Evolutionary conservation across 2,329 filamentous ascomycete genomes (phyloP), one percentile per base, ranked within the genome.

Genomic region (Diaporthe caulivora): DNA sequence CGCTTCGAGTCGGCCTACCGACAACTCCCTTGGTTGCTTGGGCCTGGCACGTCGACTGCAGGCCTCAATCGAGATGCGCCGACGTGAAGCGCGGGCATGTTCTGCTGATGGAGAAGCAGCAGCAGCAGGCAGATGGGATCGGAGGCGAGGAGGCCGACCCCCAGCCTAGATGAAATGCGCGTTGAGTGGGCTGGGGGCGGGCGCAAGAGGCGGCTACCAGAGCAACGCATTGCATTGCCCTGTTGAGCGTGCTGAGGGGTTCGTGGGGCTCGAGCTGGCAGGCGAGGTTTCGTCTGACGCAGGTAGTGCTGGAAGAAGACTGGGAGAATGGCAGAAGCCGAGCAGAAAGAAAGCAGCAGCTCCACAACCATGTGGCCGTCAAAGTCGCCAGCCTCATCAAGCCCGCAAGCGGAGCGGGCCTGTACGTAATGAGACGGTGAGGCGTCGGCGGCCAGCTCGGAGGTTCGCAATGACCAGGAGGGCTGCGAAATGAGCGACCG

Each of bases 401-500:
- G 62, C 62, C 21, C 54, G 37, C 72, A n/a, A 49, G 51, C 51
- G 40, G 68, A 65, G 68, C 67, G 68, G 72, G 72, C 60, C 72
- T 49, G 72, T 74, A 74, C 72, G 72, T 74, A 74, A 74, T 71
- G 44, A 15, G 62, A 67, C 62, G 62, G 62, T 67, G 62, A 53
- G 31, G 44, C 44, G 47, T 13, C 42, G 31, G 47, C 62, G 62
- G 62, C 31, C 62, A 53, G 47, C 62, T 67, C 62, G 62, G 62
- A 67, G 62, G 62, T 55, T 69, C 65, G 51, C 65, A 69, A 26
- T 42, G 65, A 10, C 24, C 40, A 26, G 29, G 51, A 44, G 7
- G 11, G 37, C 51, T 31, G 65, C 6, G 24, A 26, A 18, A 26
- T 11, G 24, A n/a, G 26, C 24, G n/a, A 18, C 26, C 29, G 21